Conservation (phyloP, 179 eudicot species). For the Silene vulgaris region DNA sequence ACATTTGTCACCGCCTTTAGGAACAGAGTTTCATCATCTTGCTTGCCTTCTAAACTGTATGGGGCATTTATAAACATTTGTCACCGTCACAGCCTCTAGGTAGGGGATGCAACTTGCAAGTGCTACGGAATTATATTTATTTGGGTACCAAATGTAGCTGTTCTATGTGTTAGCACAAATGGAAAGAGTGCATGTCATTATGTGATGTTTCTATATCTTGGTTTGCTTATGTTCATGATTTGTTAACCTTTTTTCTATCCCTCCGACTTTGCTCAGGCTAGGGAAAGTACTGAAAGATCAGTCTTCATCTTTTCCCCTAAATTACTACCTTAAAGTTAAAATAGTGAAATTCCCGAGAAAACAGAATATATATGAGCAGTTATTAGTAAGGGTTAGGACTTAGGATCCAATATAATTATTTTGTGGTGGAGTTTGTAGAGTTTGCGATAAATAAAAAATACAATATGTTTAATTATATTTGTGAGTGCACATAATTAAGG, state of each 20-base stretch:
- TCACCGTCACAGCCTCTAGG: background rate
- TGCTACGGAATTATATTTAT: background rate
- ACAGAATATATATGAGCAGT: background rate
- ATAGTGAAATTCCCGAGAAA: background rate
- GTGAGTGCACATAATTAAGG: no score
- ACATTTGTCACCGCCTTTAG: background rate
- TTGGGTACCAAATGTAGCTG: background rate
- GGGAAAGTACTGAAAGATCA: background rate
- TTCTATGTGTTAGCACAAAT: background rate
- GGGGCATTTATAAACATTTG: background rate
- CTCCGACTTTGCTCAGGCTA: background rate
- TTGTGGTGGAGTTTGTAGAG: no score
- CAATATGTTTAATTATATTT: no score
- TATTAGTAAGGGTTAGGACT: background rate
- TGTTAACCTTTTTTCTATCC: background rate
- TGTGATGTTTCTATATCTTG: background rate
- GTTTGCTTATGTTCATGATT: conserved; percentile 5
- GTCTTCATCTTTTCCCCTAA: background rate
- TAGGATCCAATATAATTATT: no score
- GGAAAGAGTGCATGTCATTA: background rate
- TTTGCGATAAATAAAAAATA: no score
- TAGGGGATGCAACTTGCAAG: background rate
- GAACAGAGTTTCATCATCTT: background rate
- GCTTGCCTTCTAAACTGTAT: background rate
- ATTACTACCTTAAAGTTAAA: background rate